Evolutionary conservation across 306 rosid genomes (phyloP), one percentile per base, ranked within the genome.

Genomic region (Purshia tridentata): DNA sequence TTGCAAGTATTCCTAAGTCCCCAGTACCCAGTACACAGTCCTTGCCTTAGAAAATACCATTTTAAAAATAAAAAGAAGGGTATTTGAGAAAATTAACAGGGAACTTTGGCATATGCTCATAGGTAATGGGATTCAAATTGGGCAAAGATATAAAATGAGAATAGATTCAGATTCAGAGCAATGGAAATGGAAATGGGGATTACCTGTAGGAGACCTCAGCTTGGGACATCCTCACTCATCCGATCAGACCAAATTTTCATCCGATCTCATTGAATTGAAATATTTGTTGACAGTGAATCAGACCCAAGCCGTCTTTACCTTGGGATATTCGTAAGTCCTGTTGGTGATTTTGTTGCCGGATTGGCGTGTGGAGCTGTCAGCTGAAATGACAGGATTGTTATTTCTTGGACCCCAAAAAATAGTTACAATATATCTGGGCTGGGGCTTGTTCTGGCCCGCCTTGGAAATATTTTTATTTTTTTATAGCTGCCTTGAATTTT

Each of bases 191-290:
- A 22, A 52, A 10, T 40, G 8, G 63, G 37, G 18, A 53, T 71
- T 45, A 71, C 75, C 75, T 23, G 66, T 71, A 71, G 66, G 75
- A 71, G 2, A 71, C 75, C 18, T 71, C 46, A 56, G 75, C 54
- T 45, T 71, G 75, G 75, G 75, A 71, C 75, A 71, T 71, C 66
- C 66, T 71, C 55, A 56, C 42, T 70, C 75, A 70, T 59, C 52
- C 65, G 55, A 57, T 57, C 50, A 23, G 50, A 44, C 50, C 23
- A 19, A 56, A 42, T 23, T 22, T 9, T 22, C 41, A 11, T 67
- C 22, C 44, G 66, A 44, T 71, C 49, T 55, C 67, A 62, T 16
- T 16, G 10, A 40, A 61, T 61, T 54, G 65, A 70, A 55, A 23
- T 23, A 23, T 5, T 22, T 44, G 75, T 45, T 53, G 63, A 22